Base-by-base conservation (phyloP, 164 flowering plant species). In the Cinnamomum chago region DNA sequence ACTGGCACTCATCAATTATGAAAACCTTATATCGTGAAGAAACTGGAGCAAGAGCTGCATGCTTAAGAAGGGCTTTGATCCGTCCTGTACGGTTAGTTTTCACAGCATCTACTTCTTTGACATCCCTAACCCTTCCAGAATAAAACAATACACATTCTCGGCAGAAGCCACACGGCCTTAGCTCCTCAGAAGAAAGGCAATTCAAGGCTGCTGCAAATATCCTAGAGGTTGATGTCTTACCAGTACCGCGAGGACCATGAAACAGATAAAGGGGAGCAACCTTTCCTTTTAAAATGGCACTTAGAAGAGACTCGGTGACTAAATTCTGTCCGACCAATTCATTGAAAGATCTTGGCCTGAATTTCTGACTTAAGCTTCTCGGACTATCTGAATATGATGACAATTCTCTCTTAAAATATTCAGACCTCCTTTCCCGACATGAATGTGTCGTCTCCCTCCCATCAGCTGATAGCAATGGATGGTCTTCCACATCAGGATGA, bases 171-270 rank as follows among this genome's bases (percentile, higher is more conserved):
- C 99, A 95, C 2, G 99, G 99, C 79, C 79, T 89, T 13, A 76
- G 80, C 64, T 81, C 85, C 69, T 86, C 87, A 24, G 70, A 73
- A 18, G 92, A 85, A 30, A 88, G 86, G 74, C 99, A 95, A 81
- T 95, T 93, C 74, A 95, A 82, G 52, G 99, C 94, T 40, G 94
- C 92, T 7, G 99, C 97, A 83, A 95, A 93, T 40, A 95, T 85
- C 81, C 90, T 85, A 7, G 99, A 76, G 2, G 92, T 85, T 50
- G 94, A 90, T 27, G 97, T 93, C 79, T 93, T 95, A 3, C 99
- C 99, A 1, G 99, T 92, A 50, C 99, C 99, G 52, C 89, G 97
- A 20, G 98, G 95, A 65, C 98, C 99, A 80, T 93, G 87, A 65
- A 95, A 95, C 22, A 95, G 86, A 83, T 93, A 95, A 10, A 93